These are phyloP conservation scores for Toxoplasma gondii DNA, from an alignment of 169 alveolate species.

Conservation along the genomic window DNA sequence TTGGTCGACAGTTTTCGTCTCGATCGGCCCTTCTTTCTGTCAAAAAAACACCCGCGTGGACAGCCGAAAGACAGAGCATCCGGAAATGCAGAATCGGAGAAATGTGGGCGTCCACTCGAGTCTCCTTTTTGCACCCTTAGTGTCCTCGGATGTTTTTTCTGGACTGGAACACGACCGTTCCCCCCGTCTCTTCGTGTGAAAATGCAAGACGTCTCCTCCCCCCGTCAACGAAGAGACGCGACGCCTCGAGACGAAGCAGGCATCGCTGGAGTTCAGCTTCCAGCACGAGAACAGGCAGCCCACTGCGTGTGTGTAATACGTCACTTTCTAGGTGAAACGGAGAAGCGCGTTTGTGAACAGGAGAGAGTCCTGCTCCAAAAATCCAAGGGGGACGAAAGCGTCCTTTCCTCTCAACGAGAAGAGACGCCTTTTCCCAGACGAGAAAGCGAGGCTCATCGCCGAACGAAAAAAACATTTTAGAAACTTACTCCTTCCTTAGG, in stretches of 20 bases:
- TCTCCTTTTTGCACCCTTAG: not conserved
- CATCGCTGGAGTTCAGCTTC: no score
- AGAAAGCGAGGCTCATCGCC: not conserved
- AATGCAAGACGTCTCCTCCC: not conserved
- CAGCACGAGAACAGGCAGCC: no score
- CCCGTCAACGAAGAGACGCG: no score
- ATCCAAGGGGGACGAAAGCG: no score
- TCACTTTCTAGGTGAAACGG: no score
- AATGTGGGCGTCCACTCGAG: not conserved
- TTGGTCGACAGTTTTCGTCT: constrained; percentile 54
- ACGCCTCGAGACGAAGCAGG: no score
- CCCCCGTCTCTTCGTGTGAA: no score
- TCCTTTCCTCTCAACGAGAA: no score
- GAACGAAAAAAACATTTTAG: not conserved
- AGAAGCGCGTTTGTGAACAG: no score
- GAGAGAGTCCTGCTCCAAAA: no score
- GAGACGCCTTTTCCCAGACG: no score
- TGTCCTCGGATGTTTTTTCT: not conserved
- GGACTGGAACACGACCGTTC: not conserved
- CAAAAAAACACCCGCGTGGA: not conserved
- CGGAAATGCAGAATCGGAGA: not conserved
- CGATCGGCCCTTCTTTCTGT: constrained; percentile 67
- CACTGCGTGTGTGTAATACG: no score
- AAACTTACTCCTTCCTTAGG: not conserved
- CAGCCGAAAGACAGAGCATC: not conserved